Evolutionary conservation across 306 rosid genomes (phyloP).

Genomic region (Cucurbita ficifolia): DNA sequence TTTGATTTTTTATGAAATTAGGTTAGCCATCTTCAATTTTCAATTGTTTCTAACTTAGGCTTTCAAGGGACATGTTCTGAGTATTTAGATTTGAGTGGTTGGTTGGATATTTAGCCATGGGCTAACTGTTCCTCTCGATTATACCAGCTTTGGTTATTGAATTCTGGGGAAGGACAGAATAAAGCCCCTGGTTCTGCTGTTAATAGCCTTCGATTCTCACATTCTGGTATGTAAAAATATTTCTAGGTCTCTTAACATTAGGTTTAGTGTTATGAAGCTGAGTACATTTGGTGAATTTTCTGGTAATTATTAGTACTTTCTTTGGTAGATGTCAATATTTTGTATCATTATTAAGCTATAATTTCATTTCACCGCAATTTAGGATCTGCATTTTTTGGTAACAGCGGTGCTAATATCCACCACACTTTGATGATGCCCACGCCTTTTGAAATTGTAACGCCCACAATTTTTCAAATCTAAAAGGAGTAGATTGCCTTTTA

Average conservation of each 20-base stretch:
- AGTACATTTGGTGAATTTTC: neutral
- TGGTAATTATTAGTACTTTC: neutral
- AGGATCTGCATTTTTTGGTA: neutral
- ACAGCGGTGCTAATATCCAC: neutral
- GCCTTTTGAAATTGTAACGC: neutral
- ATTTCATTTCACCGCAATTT: neutral
- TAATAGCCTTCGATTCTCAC: conserved; percentile 66
- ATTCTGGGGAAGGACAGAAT: conserved; percentile 32
- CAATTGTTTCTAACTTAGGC: neutral
- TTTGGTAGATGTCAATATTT: neutral
- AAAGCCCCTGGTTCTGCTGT: conserved; percentile 69
- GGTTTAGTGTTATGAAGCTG: neutral
- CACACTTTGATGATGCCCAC: neutral
- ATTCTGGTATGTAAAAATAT: conserved; percentile 40
- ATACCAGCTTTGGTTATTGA: conserved; percentile 62
- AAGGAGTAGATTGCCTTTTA: neutral
- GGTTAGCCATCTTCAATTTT: neutral
- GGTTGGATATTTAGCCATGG: neutral
- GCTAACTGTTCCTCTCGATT: conserved; percentile 8
- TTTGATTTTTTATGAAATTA: neutral
- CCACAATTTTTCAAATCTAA: neutral
- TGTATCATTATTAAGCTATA: neutral
- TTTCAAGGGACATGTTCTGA: neutral
- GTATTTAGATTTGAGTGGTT: neutral
- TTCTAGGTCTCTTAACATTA: neutral